Evolutionary conservation across 192 early-diverging fungal species (phyloP).

Genomic region (Podila verticillata): DNA sequence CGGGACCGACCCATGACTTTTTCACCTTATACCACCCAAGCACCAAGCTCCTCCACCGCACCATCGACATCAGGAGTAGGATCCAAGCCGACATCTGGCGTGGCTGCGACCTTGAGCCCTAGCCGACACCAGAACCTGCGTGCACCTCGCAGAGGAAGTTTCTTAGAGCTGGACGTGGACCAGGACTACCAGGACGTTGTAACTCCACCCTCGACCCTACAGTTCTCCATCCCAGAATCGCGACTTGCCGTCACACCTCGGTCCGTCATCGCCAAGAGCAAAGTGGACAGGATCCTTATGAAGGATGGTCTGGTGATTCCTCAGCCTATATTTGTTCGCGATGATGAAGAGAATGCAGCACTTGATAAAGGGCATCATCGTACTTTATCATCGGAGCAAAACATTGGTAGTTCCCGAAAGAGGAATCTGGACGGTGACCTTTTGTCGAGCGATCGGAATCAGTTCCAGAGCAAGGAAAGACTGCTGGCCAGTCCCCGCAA

Average conservation of each 20-base stretch:
- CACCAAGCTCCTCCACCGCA: neutral
- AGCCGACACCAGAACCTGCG: neutral
- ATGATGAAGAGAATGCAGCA: conserved; percentile 26
- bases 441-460: neutral
- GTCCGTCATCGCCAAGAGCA: conserved; percentile 32
- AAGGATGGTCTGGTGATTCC: conserved; percentile 41
- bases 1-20: conserved; percentile 17
- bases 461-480: conserved; percentile 13
- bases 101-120: neutral
- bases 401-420: conserved; percentile 36
- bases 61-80: neutral
- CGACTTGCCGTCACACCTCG: conserved; percentile 20
- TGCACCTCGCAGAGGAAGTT: conserved; percentile 10
- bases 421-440: conserved; percentile 20
- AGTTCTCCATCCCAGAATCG: conserved; percentile 30
- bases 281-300: conserved; percentile 23
- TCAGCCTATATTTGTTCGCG: conserved; percentile 33
- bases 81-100: neutral
- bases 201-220: conserved; percentile 24
- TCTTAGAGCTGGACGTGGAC: conserved; percentile 14
- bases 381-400: neutral
- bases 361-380: neutral
- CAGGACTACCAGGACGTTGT: conserved; percentile 34
- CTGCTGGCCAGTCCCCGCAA: conserved; percentile 42
- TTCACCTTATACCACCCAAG: conserved; percentile 14